Evolutionary conservation across 345 rosid genomes (phyloP).

Genomic region (Physaria fendleri): DNA sequence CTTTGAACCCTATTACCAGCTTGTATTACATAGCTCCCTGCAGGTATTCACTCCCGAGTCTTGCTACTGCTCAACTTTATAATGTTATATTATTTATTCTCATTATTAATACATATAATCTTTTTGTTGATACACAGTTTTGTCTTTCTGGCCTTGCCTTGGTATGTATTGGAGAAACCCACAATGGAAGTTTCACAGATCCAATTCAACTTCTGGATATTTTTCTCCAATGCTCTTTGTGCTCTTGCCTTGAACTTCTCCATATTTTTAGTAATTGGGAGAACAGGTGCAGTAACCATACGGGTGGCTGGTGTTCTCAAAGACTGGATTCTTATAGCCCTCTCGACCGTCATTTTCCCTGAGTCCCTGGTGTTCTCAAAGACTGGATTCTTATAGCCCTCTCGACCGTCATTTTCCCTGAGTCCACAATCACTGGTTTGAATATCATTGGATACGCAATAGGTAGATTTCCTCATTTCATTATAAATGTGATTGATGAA

Average conservation of each 20-base stretch:
- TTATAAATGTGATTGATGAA: neutral
- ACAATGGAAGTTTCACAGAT: slow-evolving; percentile 72
- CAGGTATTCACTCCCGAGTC: slow-evolving; percentile 50
- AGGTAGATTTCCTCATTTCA: slow-evolving; percentile 41
- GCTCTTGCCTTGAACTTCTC: slow-evolving; percentile 90
- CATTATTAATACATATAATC: neutral
- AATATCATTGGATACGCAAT: slow-evolving; percentile 91
- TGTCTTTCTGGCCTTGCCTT: slow-evolving; percentile 80
- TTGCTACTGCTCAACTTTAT: neutral
- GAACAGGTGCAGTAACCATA: slow-evolving; percentile 93
- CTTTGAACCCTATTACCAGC: slow-evolving; percentile 89
- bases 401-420: slow-evolving; percentile 83
- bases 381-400: slow-evolving; percentile 98
- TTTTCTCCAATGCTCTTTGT: slow-evolving; percentile 91
- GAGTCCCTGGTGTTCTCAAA: slow-evolving; percentile 80
- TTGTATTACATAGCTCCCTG: slow-evolving; percentile 95
- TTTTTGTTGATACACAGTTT: slow-evolving; percentile 45
- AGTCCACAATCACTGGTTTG: slow-evolving; percentile 86
- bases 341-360: slow-evolving; percentile 80
- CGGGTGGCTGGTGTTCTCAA: slow-evolving; percentile 96
- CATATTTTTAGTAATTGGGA: slow-evolving; percentile 84
- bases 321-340: slow-evolving; percentile 97
- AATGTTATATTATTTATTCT: neutral
- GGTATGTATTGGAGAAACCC: slow-evolving; percentile 87
- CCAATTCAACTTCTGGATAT: slow-evolving; percentile 95